Percentiles rank a stretch among this genome's conserved stretches.
phyloP scores from a whole-genome alignment of 2,329 filamentous ascomycete genomes.

The Saccharata proteae region DNA sequence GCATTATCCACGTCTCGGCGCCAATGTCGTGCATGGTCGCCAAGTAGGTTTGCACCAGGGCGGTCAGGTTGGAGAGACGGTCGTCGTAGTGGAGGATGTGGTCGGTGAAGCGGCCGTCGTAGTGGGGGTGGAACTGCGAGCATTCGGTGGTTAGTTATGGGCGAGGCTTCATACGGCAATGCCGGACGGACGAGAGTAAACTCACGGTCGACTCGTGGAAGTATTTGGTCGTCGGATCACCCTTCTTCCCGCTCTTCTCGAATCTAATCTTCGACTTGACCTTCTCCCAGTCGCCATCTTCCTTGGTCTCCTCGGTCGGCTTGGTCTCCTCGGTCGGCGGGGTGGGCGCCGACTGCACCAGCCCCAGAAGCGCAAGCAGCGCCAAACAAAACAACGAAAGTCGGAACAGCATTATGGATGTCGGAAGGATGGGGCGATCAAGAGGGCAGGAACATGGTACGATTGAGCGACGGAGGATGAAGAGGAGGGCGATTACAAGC shows the following conservation, averaged over 20 bases:
- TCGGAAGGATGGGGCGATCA: slow-evolving; percentile 2
- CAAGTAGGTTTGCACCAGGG: slow-evolving; percentile 44
- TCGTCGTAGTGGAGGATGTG: slow-evolving; percentile 33
- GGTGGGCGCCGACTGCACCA: slow-evolving; percentile 2
- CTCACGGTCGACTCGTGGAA: slow-evolving; percentile 23
- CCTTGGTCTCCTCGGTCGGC: slow-evolving; percentile 5
- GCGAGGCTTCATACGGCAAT: too few species aligned
- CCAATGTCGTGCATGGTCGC: slow-evolving; percentile 44
- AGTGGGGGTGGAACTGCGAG: slow-evolving; percentile 40
- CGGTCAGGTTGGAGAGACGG: slow-evolving; percentile 35
- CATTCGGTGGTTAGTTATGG: not conserved
- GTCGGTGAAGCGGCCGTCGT: slow-evolving; percentile 45
- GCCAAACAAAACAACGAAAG: slow-evolving; percentile 6
- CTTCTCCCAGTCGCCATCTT: slow-evolving; percentile 11
- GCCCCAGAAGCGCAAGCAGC: slow-evolving; percentile 2
- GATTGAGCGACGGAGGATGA: not conserved
- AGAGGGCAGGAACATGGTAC: slow-evolving; percentile 2
- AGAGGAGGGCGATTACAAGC: too few species aligned
- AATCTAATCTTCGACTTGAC: slow-evolving; percentile 12
- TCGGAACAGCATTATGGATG: slow-evolving; percentile 7
- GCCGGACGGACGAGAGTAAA: not conserved
- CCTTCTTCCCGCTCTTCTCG: slow-evolving; percentile 13
- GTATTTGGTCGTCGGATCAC: slow-evolving; percentile 17
- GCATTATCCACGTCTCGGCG: slow-evolving; percentile 52
- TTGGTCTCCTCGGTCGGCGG: slow-evolving; percentile 1